Conservation (phyloP, 1,139 yeast species). For the Protomyces pachydermus region DNA sequence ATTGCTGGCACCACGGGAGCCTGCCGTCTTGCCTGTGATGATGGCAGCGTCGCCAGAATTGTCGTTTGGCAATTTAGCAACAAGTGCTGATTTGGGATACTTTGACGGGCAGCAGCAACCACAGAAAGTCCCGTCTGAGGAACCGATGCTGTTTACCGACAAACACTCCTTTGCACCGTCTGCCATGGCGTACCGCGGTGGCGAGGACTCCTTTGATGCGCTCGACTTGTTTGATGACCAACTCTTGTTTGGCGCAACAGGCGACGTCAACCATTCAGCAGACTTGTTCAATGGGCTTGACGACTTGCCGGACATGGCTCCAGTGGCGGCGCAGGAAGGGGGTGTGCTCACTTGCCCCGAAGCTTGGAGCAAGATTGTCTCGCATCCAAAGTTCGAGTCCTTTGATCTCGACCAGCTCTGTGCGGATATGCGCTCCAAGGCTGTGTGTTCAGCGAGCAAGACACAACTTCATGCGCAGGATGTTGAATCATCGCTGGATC, state of each 20-base stretch:
- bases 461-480: neutral
- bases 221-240: neutral
- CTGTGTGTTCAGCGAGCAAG: neutral
- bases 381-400: constrained; percentile 90
- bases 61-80: neutral
- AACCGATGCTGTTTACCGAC: neutral
- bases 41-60: neutral
- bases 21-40: neutral
- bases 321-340: neutral
- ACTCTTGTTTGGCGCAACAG: neutral
- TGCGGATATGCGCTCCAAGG: constrained; percentile 45
- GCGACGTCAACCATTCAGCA: neutral
- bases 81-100: neutral
- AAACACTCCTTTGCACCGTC: neutral
- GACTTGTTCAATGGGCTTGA: neutral
- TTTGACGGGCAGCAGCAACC: neutral
- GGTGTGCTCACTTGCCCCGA: constrained; percentile 60
- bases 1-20: neutral
- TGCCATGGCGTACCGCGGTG: neutral
- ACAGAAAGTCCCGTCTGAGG: neutral
- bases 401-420: constrained; percentile 92
- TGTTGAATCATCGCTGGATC: neutral
- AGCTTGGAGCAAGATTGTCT: constrained; percentile 90
- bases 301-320: neutral
- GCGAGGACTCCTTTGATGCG: neutral